Evolutionary conservation across 305 asterid genomes (phyloP).

Genomic region (Fraxinus velutina): DNA sequence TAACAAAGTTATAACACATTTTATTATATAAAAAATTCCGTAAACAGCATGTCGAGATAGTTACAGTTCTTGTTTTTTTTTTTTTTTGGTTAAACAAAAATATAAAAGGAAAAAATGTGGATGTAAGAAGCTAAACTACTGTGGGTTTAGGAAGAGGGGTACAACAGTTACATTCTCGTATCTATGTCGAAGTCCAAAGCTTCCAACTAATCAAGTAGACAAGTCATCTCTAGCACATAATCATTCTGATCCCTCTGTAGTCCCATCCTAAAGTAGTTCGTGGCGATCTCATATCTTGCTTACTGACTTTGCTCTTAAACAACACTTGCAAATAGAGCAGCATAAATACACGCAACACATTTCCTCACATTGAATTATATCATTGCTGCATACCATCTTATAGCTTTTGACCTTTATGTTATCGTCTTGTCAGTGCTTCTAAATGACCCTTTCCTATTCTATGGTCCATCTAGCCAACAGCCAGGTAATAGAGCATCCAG

Average conservation of each 20-base stretch:
- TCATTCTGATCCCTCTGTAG: background rate
- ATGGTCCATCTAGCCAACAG: background rate
- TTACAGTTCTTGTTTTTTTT: background rate
- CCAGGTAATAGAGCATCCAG: background rate
- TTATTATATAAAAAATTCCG: background rate
- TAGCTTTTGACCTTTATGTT: background rate
- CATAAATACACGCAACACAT: background rate
- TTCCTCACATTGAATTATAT: background rate
- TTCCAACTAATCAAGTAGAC: background rate
- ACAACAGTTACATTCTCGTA: background rate
- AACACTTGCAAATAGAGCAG: background rate
- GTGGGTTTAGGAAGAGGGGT: background rate
- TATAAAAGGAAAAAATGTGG: background rate
- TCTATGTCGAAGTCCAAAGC: background rate
- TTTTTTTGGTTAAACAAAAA: background rate
- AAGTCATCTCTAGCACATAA: background rate
- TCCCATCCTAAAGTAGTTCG: background rate
- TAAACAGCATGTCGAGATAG: background rate
- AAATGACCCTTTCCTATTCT: background rate
- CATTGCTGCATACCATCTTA: background rate
- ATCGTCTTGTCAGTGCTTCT: background rate
- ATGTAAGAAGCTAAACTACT: background rate
- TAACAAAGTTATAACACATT: background rate
- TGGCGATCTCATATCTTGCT: background rate
- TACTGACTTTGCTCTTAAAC: background rate